These are phyloP conservation scores for Teratosphaeria zuluensis DNA, from an alignment of 2,329 filamentous ascomycete genomes.

Conservation along the genomic window DNA sequence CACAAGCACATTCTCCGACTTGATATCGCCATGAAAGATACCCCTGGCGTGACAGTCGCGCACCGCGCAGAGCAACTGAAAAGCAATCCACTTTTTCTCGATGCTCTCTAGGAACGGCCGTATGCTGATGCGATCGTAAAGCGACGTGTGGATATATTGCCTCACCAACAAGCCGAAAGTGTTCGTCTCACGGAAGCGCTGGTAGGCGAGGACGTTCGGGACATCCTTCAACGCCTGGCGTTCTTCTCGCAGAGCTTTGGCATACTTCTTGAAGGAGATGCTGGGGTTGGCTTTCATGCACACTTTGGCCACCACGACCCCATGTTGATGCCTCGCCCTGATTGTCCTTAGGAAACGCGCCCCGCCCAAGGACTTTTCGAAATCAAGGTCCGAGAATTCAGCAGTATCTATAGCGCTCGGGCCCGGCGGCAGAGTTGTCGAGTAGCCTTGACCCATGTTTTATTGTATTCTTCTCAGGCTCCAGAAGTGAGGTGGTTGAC, in stretches of 20 bases:
- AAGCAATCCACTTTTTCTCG: conserved; percentile 97
- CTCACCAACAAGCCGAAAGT: conserved; percentile 87
- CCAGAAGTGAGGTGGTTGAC: neutral
- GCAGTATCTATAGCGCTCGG: conserved; percentile 88
- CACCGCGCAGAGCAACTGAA: conserved; percentile 84
- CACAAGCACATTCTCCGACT: conserved; percentile 92
- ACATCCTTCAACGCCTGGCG: conserved; percentile 69
- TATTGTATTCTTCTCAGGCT: neutral
- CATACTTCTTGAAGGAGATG: conserved; percentile 71
- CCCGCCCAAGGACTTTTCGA: conserved; percentile 85
- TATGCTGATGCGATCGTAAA: conserved; percentile 95
- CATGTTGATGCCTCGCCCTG: conserved; percentile 78
- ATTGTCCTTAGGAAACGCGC: conserved; percentile 96
- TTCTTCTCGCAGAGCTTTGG: conserved; percentile 73
- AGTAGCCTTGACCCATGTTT: conserved; percentile 86
- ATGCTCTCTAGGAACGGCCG: conserved; percentile 94
- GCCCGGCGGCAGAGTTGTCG: conserved; percentile 77
- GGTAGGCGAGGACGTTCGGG: conserved; percentile 83
- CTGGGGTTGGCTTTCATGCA: conserved; percentile 84
- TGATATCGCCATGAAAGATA: conserved; percentile 95
- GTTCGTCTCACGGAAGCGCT: conserved; percentile 82
- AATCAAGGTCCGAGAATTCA: conserved; percentile 79
- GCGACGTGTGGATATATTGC: conserved; percentile 90
- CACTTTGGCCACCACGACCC: conserved; percentile 86
- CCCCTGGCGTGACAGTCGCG: conserved; percentile 84